Evolutionary conservation across 164 flowering plant genomes (phyloP), one percentile per base, ranked within the genome.

Genomic region (Liriodendron chinense): DNA sequence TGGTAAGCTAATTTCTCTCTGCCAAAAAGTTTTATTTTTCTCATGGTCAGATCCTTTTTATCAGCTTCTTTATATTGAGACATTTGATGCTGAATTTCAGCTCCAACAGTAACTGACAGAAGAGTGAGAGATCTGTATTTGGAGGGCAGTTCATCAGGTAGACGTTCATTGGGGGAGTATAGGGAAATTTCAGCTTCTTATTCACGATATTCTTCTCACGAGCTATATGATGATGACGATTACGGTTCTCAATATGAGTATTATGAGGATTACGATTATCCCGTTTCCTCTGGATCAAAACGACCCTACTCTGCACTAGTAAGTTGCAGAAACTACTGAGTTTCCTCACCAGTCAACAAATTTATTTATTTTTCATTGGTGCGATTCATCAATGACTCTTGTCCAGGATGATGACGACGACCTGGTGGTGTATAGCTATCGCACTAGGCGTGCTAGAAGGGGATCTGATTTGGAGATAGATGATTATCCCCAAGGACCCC

Each of bases 111-210:
- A 47, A 59, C 64, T 66, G 49, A 23, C 61, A 65, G 72, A 28
- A 78, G 81, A 77, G 65, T 72, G 8, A 70, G 84, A 76, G 82
- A 74, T 24, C 47, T 71, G 50, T 78, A 82, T 68, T 59, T 59
- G 25, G 81, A 81, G 49, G 61, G 72, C 67, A 57, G 75, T 61
- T 73, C 72, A 59, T 70, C 79, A 49, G 76, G 77, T 67, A 70
- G 76, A 68, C 78, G 56, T 68, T 43, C 72, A 20, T 61, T 63
- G 59, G 76, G 49, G 28, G 70, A 61, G 70, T 74, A 71, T 12
- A 62, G 28, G 62, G 79, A 81, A 21, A 43, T 67, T 69, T 28
- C 74, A 43, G 7, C 78, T 2, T 78, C 75, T 28, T 62, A 67
- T 67, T 24, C 69, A 24, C 71, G 22, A 64, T 63, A 34, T 74